A percentile compares a stretch with the other conserved stretches of the same genome.
These are phyloP conservation scores for Rhododendron henanense DNA, from an alignment of 148 eudicot species.

Conservation along the genomic window DNA sequence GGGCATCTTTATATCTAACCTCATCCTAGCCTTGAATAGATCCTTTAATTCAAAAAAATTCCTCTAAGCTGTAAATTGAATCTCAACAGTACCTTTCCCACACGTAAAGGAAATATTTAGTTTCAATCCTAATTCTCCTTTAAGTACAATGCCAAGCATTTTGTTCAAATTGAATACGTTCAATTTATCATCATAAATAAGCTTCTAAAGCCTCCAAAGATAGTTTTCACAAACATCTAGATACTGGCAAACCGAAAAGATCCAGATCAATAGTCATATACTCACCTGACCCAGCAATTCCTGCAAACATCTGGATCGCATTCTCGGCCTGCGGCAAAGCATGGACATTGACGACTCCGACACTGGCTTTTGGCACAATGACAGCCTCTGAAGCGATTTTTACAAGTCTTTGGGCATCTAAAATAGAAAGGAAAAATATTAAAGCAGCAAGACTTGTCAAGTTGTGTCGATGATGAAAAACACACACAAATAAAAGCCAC, in stretches of 20 bases:
- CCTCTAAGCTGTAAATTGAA: not conserved
- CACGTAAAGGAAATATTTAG: not conserved
- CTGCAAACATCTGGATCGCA: slow-evolving; percentile 99
- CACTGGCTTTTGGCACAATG: slow-evolving; percentile 99
- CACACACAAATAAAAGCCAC: not conserved
- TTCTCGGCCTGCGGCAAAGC: slow-evolving; percentile 98
- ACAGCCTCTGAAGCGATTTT: slow-evolving; percentile 93
- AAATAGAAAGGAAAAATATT: slow-evolving; percentile 1
- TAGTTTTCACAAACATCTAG: slow-evolving; percentile 1
- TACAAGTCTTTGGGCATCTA: slow-evolving; percentile 96
- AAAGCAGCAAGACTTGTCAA: slow-evolving; percentile 1
- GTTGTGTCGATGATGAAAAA: not conserved
- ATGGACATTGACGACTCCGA: slow-evolving; percentile 99
- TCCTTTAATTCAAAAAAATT: not conserved
- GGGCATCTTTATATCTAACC: not conserved
- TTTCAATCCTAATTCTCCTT: not conserved
- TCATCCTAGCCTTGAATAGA: not conserved
- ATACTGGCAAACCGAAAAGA: not conserved
- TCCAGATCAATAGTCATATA: not conserved
- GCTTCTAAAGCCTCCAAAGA: not conserved
- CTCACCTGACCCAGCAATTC: slow-evolving; percentile 98
- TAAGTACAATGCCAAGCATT: not conserved
- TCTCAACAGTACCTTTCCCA: not conserved
- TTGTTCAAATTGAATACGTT: not conserved
- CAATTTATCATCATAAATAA: not conserved